Conservation (phyloP, 108 stramenopile species). For the Schizochytrium sp. region DNA sequence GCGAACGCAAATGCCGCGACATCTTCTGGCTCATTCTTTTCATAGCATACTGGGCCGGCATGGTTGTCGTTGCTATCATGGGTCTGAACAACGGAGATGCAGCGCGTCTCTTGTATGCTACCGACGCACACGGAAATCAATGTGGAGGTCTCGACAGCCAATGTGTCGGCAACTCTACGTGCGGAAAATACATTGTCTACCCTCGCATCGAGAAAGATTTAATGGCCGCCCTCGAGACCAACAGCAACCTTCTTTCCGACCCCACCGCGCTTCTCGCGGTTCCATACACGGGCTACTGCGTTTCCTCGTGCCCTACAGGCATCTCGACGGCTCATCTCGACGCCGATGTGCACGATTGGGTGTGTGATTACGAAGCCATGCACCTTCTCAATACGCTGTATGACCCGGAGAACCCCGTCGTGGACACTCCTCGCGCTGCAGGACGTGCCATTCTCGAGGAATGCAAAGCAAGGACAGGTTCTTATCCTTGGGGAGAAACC, state of each 20-base stretch:
- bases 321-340: neutral
- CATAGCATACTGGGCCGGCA: neutral
- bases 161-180: neutral
- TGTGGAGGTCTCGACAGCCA: neutral
- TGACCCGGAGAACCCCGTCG: neutral
- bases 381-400: neutral
- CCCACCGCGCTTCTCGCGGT: neutral
- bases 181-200: neutral
- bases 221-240: neutral
- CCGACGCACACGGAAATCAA: neutral
- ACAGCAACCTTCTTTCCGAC: neutral
- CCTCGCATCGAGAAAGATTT: slow-evolving; percentile 8
- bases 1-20: slow-evolving; percentile 9
- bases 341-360: neutral
- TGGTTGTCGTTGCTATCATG: neutral
- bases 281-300: neutral
- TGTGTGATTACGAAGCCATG: neutral
- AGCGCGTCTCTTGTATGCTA: neutral
- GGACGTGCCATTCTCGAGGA: neutral
- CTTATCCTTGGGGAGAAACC: neutral
- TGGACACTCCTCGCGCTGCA: neutral
- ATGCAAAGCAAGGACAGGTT: neutral
- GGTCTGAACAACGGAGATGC: neutral
- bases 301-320: neutral
- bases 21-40: slow-evolving; percentile 3